Evolutionary conservation across 768 basidiomycete genomes (phyloP).

Genomic region (Suillus ampliporus): DNA sequence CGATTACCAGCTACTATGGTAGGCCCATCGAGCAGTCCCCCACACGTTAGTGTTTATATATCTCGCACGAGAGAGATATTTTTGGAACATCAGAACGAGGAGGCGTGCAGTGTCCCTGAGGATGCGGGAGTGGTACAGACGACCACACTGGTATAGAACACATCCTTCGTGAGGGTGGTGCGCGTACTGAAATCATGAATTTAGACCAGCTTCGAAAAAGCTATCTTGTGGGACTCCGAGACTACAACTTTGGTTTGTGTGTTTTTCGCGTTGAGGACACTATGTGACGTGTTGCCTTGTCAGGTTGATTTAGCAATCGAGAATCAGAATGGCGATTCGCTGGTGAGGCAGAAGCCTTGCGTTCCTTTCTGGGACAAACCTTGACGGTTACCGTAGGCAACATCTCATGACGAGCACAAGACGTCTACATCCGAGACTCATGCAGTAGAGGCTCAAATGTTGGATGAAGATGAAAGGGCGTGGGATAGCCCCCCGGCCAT

Average conservation of each 20-base stretch:
- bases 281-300: slow-evolving; percentile 14
- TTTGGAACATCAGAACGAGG: not conserved
- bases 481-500: slow-evolving; percentile 32
- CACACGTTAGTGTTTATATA: no score
- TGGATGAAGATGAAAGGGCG: slow-evolving; percentile 46
- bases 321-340: not conserved
- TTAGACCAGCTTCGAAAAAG: not conserved
- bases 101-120: not conserved
- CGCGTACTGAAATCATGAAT: not conserved
- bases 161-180: not conserved
- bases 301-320: not conserved
- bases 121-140: not conserved
- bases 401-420: slow-evolving; percentile 19
- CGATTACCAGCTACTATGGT: not conserved
- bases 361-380: not conserved
- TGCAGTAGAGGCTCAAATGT: slow-evolving; percentile 25
- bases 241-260: slow-evolving; percentile 23
- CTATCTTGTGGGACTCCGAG: slow-evolving; percentile 12
- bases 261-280: not conserved
- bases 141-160: no score
- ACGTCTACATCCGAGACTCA: slow-evolving; percentile 6
- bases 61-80: not conserved
- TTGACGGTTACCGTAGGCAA: slow-evolving; percentile 15
- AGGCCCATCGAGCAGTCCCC: not conserved
- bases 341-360: not conserved